These are phyloP conservation scores for Blastocladiella britannica DNA, from an alignment of 192 early-diverging fungal species.

Conservation along the genomic window DNA sequence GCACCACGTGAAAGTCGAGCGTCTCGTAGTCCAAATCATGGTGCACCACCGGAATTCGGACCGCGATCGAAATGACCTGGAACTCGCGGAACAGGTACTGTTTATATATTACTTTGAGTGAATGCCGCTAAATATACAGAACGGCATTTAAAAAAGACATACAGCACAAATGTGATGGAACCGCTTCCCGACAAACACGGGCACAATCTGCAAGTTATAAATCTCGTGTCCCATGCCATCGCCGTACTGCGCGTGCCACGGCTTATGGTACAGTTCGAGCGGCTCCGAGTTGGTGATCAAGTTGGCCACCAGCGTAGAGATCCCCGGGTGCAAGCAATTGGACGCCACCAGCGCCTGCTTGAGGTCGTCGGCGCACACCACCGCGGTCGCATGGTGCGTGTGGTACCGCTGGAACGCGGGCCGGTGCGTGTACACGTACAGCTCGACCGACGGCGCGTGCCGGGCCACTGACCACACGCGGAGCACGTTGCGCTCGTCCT, in stretches of 20 bases:
- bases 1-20: background rate
- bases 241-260: background rate
- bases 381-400: background rate
- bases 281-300: background rate
- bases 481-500: background rate
- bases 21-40: background rate
- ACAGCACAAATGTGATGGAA: background rate
- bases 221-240: background rate
- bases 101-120: too few species aligned
- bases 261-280: background rate
- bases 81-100: background rate
- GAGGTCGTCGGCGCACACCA: background rate
- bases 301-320: background rate
- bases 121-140: too few species aligned
- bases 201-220: background rate
- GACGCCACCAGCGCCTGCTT: background rate
- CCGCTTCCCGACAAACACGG: background rate
- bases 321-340: background rate
- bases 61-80: background rate
- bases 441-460: background rate
- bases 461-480: background rate
- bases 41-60: background rate
- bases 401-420: background rate
- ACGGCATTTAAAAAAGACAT: too few species aligned
- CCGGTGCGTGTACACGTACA: slow-evolving; percentile 1